Percentiles rank a stretch among this genome's conserved stretches.
Evolutionary conservation across 352 stramenopile species (phyloP).

Genomic region (Globisporangium radiosum): DNA sequence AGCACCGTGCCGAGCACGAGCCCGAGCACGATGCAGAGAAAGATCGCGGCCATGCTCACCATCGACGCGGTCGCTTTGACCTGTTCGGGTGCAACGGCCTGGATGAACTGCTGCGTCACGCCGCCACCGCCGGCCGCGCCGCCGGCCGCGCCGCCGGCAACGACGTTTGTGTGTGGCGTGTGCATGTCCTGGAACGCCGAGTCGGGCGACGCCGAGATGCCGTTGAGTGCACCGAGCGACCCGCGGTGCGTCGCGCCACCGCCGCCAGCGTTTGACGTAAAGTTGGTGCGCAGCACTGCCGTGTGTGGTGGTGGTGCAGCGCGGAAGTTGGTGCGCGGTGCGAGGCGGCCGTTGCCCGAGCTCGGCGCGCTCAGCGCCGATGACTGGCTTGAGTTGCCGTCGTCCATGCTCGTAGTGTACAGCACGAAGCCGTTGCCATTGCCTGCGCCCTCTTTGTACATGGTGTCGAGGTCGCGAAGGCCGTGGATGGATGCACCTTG

Average conservation of each 20-base stretch:
- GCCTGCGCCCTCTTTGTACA: conserved; percentile 11
- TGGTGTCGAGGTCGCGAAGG: background rate
- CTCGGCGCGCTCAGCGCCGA: conserved; percentile 20
- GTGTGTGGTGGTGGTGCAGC: conserved; percentile 40
- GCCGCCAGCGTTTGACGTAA: conserved; percentile 29
- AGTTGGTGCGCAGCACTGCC: conserved; percentile 57
- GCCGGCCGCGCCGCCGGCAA: background rate
- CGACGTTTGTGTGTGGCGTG: conserved; percentile 21
- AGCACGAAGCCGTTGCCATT: conserved; percentile 25
- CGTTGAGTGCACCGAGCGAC: conserved; percentile 18
- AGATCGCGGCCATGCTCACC: conserved; percentile 43
- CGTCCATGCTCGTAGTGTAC: conserved; percentile 41
- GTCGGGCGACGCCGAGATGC: conserved; percentile 30
- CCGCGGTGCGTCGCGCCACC: conserved; percentile 7
- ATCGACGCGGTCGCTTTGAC: conserved; percentile 27
- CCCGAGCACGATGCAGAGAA: conserved; percentile 40
- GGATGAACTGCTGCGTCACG: conserved; percentile 8
- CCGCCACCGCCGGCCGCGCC: conserved; percentile 10
- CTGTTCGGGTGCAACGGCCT: conserved; percentile 21
- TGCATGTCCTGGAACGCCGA: conserved; percentile 46
- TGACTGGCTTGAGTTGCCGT: conserved; percentile 29
- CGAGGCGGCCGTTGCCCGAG: background rate
- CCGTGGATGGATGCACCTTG: no score
- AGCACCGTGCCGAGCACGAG: conserved; percentile 36
- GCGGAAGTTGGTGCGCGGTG: conserved; percentile 12